These are phyloP conservation scores for Termitomyces sp. DNA, from an alignment of 768 basidiomycete species.

Conservation along the genomic window DNA sequence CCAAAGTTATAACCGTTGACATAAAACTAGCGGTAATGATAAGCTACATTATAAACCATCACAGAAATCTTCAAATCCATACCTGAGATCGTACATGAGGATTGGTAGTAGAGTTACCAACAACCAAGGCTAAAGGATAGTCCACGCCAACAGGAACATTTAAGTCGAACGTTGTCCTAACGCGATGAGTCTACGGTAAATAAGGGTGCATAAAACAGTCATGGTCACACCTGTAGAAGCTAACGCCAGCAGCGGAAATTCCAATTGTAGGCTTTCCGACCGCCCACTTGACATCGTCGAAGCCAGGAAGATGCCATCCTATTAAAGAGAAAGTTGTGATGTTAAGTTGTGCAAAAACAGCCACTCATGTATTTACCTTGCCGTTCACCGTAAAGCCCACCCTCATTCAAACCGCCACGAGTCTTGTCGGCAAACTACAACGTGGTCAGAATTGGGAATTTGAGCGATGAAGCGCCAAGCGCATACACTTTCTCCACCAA, in stretches of 20 bases:
- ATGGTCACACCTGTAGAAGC: conserved; percentile 42
- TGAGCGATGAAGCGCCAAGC: background rate
- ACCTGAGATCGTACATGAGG: conserved; percentile 41
- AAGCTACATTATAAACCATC: background rate
- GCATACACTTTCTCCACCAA: conserved; percentile 43
- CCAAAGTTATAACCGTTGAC: conserved; percentile 45
- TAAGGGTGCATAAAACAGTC: background rate
- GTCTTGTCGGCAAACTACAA: conserved; percentile 40
- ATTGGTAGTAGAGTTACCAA: conserved; percentile 41
- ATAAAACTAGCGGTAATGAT: conserved; percentile 25
- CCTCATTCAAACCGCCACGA: conserved; percentile 58
- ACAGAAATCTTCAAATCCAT: background rate
- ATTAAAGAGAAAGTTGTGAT: background rate
- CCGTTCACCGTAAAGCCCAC: conserved; percentile 54
- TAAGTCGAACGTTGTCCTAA: conserved; percentile 39
- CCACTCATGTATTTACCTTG: conserved; percentile 26
- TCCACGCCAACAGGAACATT: conserved; percentile 42
- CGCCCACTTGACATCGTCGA: conserved; percentile 45
- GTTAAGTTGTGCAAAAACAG: background rate
- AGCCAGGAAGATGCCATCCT: conserved; percentile 59
- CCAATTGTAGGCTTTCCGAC: conserved; percentile 37
- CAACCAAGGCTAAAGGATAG: conserved; percentile 42
- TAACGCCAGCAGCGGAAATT: conserved; percentile 39
- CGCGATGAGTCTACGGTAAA: background rate
- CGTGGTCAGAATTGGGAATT: background rate